These are phyloP conservation scores for Melanopsichium pennsylvanicum DNA, from an alignment of 1,284 basidiomycete species.

Conservation along the genomic window DNA sequence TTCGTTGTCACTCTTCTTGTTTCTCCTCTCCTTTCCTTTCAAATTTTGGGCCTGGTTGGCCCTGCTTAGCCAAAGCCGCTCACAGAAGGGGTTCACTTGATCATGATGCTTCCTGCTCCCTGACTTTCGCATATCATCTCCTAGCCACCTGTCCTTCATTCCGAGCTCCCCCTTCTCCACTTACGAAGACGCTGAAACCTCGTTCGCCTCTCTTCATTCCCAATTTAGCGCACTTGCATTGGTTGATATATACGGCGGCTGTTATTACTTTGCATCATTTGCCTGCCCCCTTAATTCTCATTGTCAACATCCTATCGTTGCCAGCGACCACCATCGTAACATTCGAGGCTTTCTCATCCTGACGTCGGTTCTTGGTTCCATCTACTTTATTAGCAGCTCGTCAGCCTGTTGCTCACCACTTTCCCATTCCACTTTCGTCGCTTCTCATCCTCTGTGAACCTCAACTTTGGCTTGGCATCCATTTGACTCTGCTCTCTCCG, in stretches of 20 bases:
- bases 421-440: background rate
- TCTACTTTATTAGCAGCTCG: background rate
- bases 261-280: background rate
- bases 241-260: constrained; percentile 7
- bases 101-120: background rate
- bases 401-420: background rate
- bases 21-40: background rate
- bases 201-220: background rate
- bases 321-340: background rate
- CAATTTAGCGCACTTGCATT: too few species aligned
- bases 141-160: background rate
- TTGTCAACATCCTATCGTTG: too few species aligned
- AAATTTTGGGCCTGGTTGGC: background rate
- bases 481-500: background rate
- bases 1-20: background rate
- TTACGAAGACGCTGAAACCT: background rate
- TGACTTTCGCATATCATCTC: background rate
- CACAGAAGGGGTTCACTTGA: background rate
- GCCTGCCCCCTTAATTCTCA: too few species aligned
- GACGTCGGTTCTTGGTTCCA: background rate
- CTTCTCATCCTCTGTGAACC: background rate
- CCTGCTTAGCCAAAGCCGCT: constrained; percentile 22
- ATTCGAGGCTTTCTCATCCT: background rate
- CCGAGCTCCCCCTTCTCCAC: background rate
- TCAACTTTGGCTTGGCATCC: too few species aligned